These are phyloP conservation scores for Westerdykella sp. DNA, from an alignment of 2,329 filamentous ascomycete genomes.

Conservation along the genomic window DNA sequence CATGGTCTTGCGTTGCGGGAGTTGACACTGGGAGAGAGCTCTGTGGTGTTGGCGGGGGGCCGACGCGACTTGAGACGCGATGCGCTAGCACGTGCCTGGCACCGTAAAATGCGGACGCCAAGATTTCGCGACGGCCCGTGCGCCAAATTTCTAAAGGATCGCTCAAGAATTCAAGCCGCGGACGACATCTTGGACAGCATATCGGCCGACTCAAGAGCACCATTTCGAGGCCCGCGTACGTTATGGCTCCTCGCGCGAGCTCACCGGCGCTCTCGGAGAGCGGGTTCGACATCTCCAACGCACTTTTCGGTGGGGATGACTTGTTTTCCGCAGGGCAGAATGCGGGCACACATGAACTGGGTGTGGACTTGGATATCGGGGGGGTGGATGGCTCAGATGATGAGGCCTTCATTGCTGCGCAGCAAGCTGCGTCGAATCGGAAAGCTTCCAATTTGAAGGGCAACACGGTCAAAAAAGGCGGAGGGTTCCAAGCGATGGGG, in stretches of 20 bases:
- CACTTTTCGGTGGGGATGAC: slow-evolving; percentile 61
- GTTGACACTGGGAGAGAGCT: background rate
- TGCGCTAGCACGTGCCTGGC: slow-evolving; percentile 15
- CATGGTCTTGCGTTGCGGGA: slow-evolving; percentile 8
- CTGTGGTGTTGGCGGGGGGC: slow-evolving; percentile 11
- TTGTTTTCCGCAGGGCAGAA: slow-evolving; percentile 32
- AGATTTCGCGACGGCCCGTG: slow-evolving; percentile 19
- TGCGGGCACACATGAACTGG: slow-evolving; percentile 30
- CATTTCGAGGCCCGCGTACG: background rate
- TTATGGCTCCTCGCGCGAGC: slow-evolving; percentile 66
- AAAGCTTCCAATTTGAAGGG: slow-evolving; percentile 79
- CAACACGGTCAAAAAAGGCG: slow-evolving; percentile 85
- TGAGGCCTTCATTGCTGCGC: slow-evolving; percentile 82
- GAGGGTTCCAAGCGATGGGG: slow-evolving; percentile 93
- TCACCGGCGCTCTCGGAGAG: slow-evolving; percentile 84
- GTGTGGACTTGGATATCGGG: slow-evolving; percentile 36
- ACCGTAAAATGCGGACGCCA: slow-evolving; percentile 11
- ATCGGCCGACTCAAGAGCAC: too few relatives aligned
- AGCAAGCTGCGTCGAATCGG: slow-evolving; percentile 80
- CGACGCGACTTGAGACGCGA: slow-evolving; percentile 28
- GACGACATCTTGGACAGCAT: background rate
- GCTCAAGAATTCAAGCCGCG: slow-evolving; percentile 1
- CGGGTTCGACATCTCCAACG: slow-evolving; percentile 82
- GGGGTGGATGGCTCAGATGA: slow-evolving; percentile 59
- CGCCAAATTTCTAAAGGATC: slow-evolving; percentile 16